Evolutionary conservation across 1,139 yeast species (phyloP).

Genomic region (Entelexis paramagnoliae): DNA sequence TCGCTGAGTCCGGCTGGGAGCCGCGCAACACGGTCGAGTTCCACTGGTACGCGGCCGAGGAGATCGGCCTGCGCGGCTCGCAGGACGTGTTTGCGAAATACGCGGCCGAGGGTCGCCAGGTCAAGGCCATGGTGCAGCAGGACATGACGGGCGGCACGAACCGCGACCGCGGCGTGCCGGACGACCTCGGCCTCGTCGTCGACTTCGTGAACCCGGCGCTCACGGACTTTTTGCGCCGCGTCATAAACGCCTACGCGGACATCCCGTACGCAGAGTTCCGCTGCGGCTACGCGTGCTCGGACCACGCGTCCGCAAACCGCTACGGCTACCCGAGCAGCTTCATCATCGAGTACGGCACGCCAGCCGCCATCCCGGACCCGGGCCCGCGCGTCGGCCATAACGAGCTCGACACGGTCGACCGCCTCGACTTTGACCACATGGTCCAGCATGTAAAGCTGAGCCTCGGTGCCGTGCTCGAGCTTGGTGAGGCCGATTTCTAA

Average conservation of each 20-base stretch:
- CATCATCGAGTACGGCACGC: constrained; percentile 64
- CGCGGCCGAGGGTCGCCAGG: constrained; percentile 39
- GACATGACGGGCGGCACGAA: constrained; percentile 69
- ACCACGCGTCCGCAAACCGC: constrained; percentile 40
- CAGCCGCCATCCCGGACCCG: constrained; percentile 38
- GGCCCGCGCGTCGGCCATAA: constrained; percentile 55
- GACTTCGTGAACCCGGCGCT: constrained; percentile 60
- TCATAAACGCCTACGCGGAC: constrained; percentile 49
- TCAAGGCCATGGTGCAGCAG: constrained; percentile 79
- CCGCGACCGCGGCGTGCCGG: constrained; percentile 27
- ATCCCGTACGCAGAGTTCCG: constrained; percentile 61
- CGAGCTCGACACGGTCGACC: constrained; percentile 66
- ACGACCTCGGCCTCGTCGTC: constrained; percentile 65
- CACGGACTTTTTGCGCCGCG: constrained; percentile 49
- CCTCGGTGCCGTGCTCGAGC: constrained; percentile 58
- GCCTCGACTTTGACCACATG: constrained; percentile 65
- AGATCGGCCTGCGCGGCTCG: constrained; percentile 82
- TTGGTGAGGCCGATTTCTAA: constrained; percentile 29
- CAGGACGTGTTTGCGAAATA: constrained; percentile 60
- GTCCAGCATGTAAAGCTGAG: constrained; percentile 67
- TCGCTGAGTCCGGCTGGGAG: constrained; percentile 39
- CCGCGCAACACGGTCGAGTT: constrained; percentile 74
- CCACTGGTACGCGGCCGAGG: constrained; percentile 93
- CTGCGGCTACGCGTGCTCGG: constrained; percentile 90
- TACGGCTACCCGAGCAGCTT: constrained; percentile 76